Base-by-base conservation (phyloP, 257 asterid genomes). In the Oldenlandia corymbosa region DNA sequence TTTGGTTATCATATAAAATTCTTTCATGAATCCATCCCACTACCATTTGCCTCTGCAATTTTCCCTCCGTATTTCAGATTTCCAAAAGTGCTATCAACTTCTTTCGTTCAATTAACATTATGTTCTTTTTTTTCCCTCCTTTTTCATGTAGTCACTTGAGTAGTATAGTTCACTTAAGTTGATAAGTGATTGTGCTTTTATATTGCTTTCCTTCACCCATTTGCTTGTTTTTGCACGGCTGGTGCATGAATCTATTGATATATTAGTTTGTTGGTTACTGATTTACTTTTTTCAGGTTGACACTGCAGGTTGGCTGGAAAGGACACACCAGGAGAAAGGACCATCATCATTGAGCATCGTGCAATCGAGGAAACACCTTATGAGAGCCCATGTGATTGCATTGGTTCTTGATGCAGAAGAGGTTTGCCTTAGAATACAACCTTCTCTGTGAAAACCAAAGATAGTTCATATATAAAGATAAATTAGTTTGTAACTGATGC, bases 261-360 rank as follows among this genome's bases (percentile, higher is more conserved):
- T 2, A 18, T 30, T 63, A 54, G 45, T 37, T 6, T 14, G 42
- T 27, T 34, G 30, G 41, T 20, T 53, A 60, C 56, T 54, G 30
- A 13, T 28, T 54, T 54, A 30, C 27, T 31, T 50, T 72, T 41
- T 77, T 69, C 64, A 91, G 97, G 97, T 92, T 69, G 97, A 89
- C 75, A 92, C 99, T 12, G 97, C 99, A 58, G 99, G 99, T 68
- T 92, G 99, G 99, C 75, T 92, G 84, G 97, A 81, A 64, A 85
- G 99, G 78, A 87, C 96, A 3, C 60, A 20, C 79, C 95, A 82
- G 78, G 97, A 88, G 65, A 92, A 81, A 81, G 97, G 97, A 41
- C 95, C 99, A 67, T 78, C 97, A 52, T 83, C 93, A 55, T 83
- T 92, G 80, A 92, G 99, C 81, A 80, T 89, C 62, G 84, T 89